Evolutionary conservation across 371 early-diverging fungal species (phyloP).

Genomic region (Umbelopsis sp.): DNA sequence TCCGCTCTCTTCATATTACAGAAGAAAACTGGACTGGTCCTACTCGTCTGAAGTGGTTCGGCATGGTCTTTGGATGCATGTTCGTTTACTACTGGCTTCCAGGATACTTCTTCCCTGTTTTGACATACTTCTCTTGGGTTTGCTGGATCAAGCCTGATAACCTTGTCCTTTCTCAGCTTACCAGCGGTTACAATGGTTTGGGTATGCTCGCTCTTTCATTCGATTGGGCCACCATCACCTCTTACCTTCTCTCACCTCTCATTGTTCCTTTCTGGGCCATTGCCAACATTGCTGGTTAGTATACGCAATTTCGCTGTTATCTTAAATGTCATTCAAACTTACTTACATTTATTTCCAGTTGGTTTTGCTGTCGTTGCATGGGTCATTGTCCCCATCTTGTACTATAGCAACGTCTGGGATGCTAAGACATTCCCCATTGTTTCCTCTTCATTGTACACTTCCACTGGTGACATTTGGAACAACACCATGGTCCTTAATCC

Average conservation of each 20-base stretch:
- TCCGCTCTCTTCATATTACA: conserved; percentile 70
- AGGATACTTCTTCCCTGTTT: conserved; percentile 69
- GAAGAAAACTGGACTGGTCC: conserved; percentile 50
- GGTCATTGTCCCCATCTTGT: conserved; percentile 75
- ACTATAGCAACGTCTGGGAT: conserved; percentile 69
- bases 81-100: conserved; percentile 83
- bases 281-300: conserved; percentile 60
- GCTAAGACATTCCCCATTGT: conserved; percentile 69
- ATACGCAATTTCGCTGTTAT: not conserved
- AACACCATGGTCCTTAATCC: conserved; percentile 55
- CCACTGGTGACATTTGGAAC: conserved; percentile 57
- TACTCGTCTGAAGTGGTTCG: conserved; percentile 68
- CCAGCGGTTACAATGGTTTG: conserved; percentile 66
- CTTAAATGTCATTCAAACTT: not conserved
- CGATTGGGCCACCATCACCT: conserved; percentile 75
- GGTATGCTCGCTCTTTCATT: conserved; percentile 73
- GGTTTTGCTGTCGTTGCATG: conserved; percentile 73
- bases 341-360: conserved; percentile 16
- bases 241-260: conserved; percentile 68
- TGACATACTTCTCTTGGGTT: conserved; percentile 74
- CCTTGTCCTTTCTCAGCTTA: conserved; percentile 58
- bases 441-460: conserved; percentile 38
- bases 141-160: conserved; percentile 74
- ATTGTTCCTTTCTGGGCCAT: conserved; percentile 77
- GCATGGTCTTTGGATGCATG: conserved; percentile 54